phyloP scores from a whole-genome alignment of 768 basidiomycete genomes.

The Melanogaster broomeanus region DNA sequence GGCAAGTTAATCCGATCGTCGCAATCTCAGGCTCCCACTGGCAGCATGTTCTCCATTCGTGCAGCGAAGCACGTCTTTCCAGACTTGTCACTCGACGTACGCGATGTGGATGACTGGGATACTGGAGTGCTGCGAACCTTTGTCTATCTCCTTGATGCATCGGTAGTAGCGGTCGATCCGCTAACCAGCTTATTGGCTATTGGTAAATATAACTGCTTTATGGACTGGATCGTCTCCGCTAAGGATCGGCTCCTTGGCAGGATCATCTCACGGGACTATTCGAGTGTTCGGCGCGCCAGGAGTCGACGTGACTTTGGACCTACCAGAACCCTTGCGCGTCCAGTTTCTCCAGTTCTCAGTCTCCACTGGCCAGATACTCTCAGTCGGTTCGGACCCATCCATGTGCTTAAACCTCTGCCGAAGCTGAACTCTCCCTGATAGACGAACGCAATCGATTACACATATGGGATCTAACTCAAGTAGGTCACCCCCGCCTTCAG shows the following conservation, averaged over 20 bases:
- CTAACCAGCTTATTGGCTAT: slow-evolving; percentile 60
- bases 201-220: slow-evolving; percentile 39
- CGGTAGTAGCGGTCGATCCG: slow-evolving; percentile 59
- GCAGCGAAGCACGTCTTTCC: slow-evolving; percentile 17
- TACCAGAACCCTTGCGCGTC: slow-evolving; percentile 48
- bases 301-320: slow-evolving; percentile 50
- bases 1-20: too few relatives aligned
- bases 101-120: slow-evolving; percentile 60
- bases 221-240: not conserved
- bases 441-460: slow-evolving; percentile 59
- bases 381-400: slow-evolving; percentile 50
- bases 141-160: slow-evolving; percentile 52
- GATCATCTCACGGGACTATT: slow-evolving; percentile 63
- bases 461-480: slow-evolving; percentile 58
- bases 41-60: not conserved
- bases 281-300: slow-evolving; percentile 69
- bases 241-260: slow-evolving; percentile 33
- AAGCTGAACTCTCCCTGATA: slow-evolving; percentile 11
- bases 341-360: slow-evolving; percentile 66
- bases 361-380: slow-evolving; percentile 54
- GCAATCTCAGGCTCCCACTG: not conserved
- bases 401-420: not conserved
- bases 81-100: slow-evolving; percentile 60
- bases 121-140: slow-evolving; percentile 49
- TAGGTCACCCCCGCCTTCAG: slow-evolving; percentile 54